phyloP scores from a whole-genome alignment of 768 basidiomycete species.

The Mycena metata region DNA sequence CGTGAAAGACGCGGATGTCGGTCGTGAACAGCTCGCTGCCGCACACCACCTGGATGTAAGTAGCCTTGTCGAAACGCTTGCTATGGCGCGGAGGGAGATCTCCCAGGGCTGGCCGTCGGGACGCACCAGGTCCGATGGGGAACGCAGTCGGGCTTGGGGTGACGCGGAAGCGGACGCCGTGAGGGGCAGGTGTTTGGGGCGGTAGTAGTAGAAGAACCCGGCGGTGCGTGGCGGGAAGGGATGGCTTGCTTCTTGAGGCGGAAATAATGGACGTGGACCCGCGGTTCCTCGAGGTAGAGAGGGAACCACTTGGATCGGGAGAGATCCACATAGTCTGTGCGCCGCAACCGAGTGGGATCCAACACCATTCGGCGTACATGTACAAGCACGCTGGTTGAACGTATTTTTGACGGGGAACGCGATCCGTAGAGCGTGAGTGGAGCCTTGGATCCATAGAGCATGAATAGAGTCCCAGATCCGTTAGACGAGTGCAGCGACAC shows the following conservation, averaged over 20 bases:
- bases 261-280: neutral
- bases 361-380: no score
- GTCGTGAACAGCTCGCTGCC: neutral
- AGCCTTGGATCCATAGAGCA: no score
- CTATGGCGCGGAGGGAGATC: neutral
- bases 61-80: neutral
- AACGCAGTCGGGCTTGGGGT: constrained; percentile 4
- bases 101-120: constrained; percentile 22
- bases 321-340: no score
- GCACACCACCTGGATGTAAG: constrained; percentile 2
- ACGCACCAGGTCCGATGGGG: constrained; percentile 18
- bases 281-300: no score
- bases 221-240: constrained; percentile 25
- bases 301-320: no score
- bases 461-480: no score
- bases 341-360: no score
- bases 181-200: neutral
- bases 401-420: no score
- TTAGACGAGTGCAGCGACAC: no score
- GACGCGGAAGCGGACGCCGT: constrained; percentile 31
- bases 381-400: no score
- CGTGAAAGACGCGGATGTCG: constrained; percentile 15
- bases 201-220: constrained; percentile 34
- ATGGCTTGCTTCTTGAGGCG: neutral
- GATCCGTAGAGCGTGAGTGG: no score